These are phyloP conservation scores for Nemophila menziesii DNA, from an alignment of 257 asterid genomes.

Conservation along the genomic window DNA sequence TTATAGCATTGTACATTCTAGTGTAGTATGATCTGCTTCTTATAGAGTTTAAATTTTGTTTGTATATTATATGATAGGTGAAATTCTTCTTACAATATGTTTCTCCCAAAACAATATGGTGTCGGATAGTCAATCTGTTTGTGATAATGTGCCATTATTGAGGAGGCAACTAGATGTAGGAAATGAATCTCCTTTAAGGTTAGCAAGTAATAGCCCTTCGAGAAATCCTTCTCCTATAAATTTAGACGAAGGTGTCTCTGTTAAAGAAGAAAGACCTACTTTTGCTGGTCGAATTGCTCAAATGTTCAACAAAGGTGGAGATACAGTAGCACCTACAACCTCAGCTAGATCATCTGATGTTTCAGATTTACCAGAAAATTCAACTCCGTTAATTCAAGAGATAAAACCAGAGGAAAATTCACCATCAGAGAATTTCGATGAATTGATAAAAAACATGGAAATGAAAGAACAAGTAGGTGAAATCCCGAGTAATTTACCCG, in stretches of 20 bases:
- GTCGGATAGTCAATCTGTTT: constrained; percentile 35
- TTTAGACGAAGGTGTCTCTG: constrained; percentile 40
- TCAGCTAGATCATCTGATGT: constrained; percentile 35
- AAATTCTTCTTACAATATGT: constrained; percentile 78
- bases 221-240: constrained; percentile 53
- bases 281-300: constrained; percentile 80
- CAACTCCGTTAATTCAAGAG: constrained; percentile 23
- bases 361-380: constrained; percentile 38
- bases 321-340: constrained; percentile 30
- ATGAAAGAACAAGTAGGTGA: constrained; percentile 54
- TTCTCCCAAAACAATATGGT: constrained; percentile 46
- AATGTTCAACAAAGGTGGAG: constrained; percentile 63
- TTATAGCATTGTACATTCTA: background rate
- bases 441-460: constrained; percentile 52
- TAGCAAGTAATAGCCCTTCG: constrained; percentile 25
- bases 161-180: constrained; percentile 32
- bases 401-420: constrained; percentile 40
- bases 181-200: constrained; percentile 34
- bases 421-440: constrained; percentile 49
- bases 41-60: constrained; percentile 4
- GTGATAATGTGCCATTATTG: constrained; percentile 25
- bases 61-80: constrained; percentile 34
- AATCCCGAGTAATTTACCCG: constrained; percentile 52
- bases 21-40: background rate
- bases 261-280: constrained; percentile 53